phyloP scores from a whole-genome alignment of 139 green algal genomes.

The Eudorina sp. region DNA sequence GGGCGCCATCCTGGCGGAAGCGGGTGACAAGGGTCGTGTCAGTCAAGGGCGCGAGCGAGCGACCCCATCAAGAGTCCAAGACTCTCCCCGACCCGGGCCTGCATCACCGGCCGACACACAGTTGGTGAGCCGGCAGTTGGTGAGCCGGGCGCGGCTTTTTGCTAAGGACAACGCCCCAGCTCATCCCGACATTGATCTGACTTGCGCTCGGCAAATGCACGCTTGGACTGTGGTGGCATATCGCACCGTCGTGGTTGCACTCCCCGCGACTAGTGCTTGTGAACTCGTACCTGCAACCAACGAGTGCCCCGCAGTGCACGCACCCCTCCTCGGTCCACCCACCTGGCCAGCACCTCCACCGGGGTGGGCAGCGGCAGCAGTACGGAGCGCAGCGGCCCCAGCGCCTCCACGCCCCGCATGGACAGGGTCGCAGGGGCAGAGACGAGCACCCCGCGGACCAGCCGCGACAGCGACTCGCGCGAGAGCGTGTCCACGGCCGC shows the following conservation, averaged over 20 bases:
- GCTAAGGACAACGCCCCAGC: too few relatives aligned
- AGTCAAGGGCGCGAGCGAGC: too few relatives aligned
- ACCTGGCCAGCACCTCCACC: conserved; percentile 52
- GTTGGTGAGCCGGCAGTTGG: too few relatives aligned
- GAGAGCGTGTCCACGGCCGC: conserved; percentile 76
- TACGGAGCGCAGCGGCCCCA: conserved; percentile 68
- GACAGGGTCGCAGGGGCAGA: conserved; percentile 17
- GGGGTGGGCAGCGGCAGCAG: conserved; percentile 64
- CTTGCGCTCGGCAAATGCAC: too few relatives aligned
- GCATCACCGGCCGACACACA: too few relatives aligned
- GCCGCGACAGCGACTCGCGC: conserved; percentile 52
- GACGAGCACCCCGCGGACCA: conserved; percentile 44
- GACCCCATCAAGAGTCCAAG: too few relatives aligned
- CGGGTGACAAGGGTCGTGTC: neutral
- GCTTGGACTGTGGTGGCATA: too few relatives aligned
- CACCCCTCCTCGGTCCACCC: neutral
- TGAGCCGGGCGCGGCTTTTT: too few relatives aligned
- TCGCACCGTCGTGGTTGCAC: too few relatives aligned
- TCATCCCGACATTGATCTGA: too few relatives aligned
- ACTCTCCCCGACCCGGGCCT: too few relatives aligned
- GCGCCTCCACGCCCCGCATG: conserved; percentile 37
- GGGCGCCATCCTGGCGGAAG: conserved; percentile 46
- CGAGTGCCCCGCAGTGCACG: neutral
- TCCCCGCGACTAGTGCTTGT: too few relatives aligned
- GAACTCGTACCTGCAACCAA: neutral